Base-by-base conservation (phyloP, 106 monocot genomes). In the Phalaenopsis equestris region DNA sequence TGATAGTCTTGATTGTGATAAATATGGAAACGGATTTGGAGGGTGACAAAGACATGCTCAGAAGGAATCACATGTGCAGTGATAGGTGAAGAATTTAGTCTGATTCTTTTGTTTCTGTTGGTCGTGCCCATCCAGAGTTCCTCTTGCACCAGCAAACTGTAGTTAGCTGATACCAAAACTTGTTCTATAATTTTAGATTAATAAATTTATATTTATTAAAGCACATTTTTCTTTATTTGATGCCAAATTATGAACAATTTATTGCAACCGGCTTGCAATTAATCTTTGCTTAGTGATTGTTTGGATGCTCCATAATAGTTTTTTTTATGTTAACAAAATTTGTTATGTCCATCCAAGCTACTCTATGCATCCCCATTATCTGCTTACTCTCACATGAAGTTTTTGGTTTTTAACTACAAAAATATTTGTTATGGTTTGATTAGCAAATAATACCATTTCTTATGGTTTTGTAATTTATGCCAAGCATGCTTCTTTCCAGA, bases 401-500 rank as follows among this genome's bases (percentile, higher is more conserved):
- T 61, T 61, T 70, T 70, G 38, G n/a, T 36, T 36, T 39, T 3
- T 15, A 11, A 70, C 12, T 37, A 70, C 39, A 30, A 70, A 38
- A 21, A 39, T 2, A 39, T 70, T 70, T 14, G 16, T 70, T 39
- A 3, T 70, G 39, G 14, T 70, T 70, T 70, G 10, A 70, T 74
- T 74, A 14, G 74, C 18, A 73, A 16, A 41, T 19, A 73, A 42
- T 42, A 14, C 18, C 41, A 45, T 42, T 21, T 16, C 11, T 74
- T 36, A 45, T 74, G 74, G 12, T 36, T 72, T 56, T 55, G 16
- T 30, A n/a, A 14, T 68, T 36, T 19, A 37, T 37, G 1, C 23
- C 36, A 37, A 36, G 39, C 12, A 38, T 39, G 41, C 81, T 78
- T 68, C 46, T 73, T 42, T 45, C 3, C 74, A 96, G 98, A 94